Base-by-base conservation (phyloP, 116 monocot genomes). In the Posidonia oceanica region DNA sequence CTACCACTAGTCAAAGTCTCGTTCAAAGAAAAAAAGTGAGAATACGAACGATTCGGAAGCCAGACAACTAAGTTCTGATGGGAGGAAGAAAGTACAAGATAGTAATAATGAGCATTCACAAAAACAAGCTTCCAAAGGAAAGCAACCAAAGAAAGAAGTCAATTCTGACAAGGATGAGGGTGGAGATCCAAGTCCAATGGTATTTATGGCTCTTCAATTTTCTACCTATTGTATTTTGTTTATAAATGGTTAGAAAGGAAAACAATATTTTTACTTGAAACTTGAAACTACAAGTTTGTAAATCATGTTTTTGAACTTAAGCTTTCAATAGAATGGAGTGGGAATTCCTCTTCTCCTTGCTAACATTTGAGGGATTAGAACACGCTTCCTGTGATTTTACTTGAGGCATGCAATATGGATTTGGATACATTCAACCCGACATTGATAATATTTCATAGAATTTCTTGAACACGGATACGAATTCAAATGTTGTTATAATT, bases 1-100 rank as follows among this genome's bases (percentile, higher is more conserved):
- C 23, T 38, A 39, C 39, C 37, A 40, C 64, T n/a, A 64, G 10
- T 71, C 59, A 42, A 72, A 72, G 29, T 17, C 36, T 58, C 21
- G 14, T 52, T 3, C 2, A 16, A 22, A 68, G 15, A 68, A 68
- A 36, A 23, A 68, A 54, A 36, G 5, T 36, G 42, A 14, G 36
- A 14, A 54, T 37, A 61, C 6, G 62, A 72, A 60, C 48, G 21
- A 36, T 72, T 59, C 7, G 61, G 52, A 62, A 51, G 2, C 39
- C 6, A 72, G 61, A 48, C 20, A 21, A 61, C 14, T 42, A 29
- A 51, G 22, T n/a, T 29, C 42, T 17, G 10, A 13, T 3, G 36
- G 51, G 4, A 72, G 42, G 61, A 72, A 61, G 61, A 51, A 6
- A 14, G 48, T 5, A 55, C 14, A 58, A 40, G 39, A 17, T 60